Percentiles rank a stretch among this genome's conserved stretches.
phyloP scores from a whole-genome alignment of 768 basidiomycete genomes.

The Lactarius vividus region DNA sequence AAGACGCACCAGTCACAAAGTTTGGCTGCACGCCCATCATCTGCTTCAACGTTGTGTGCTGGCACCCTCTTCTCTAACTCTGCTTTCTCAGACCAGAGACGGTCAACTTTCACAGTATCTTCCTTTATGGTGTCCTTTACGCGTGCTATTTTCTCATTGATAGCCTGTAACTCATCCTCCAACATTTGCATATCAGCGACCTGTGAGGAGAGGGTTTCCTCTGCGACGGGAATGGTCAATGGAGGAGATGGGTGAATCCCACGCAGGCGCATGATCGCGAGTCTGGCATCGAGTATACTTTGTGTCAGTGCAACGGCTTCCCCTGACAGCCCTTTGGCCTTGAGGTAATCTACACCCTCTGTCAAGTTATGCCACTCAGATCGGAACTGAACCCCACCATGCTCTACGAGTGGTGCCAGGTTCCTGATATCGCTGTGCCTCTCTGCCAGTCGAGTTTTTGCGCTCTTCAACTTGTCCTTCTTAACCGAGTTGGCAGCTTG shows the following conservation, averaged over 20 bases:
- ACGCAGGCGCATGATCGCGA: constrained; percentile 74
- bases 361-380: neutral
- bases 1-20: constrained; percentile 65
- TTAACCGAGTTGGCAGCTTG: constrained; percentile 60
- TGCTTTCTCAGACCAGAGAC: constrained; percentile 54
- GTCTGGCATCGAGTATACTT: constrained; percentile 79
- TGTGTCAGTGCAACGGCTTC: constrained; percentile 62
- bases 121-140: constrained; percentile 63
- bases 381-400: constrained; percentile 41
- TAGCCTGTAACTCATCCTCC: constrained; percentile 57
- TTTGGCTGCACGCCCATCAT: constrained; percentile 61
- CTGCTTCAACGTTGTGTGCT: constrained; percentile 48
- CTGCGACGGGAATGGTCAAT: constrained; percentile 72
- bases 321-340: constrained; percentile 49
- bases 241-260: constrained; percentile 79
- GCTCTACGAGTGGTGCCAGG: constrained; percentile 65
- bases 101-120: constrained; percentile 54
- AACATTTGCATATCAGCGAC: constrained; percentile 77
- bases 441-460: constrained; percentile 61
- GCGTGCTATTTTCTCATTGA: constrained; percentile 49
- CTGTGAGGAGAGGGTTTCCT: constrained; percentile 69
- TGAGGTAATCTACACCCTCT: constrained; percentile 51
- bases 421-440: constrained; percentile 60
- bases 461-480: constrained; percentile 63
- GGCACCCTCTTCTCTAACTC: constrained; percentile 71